phyloP scores from a whole-genome alignment of 805 yeast genomes.

The Candida chilensis region DNA sequence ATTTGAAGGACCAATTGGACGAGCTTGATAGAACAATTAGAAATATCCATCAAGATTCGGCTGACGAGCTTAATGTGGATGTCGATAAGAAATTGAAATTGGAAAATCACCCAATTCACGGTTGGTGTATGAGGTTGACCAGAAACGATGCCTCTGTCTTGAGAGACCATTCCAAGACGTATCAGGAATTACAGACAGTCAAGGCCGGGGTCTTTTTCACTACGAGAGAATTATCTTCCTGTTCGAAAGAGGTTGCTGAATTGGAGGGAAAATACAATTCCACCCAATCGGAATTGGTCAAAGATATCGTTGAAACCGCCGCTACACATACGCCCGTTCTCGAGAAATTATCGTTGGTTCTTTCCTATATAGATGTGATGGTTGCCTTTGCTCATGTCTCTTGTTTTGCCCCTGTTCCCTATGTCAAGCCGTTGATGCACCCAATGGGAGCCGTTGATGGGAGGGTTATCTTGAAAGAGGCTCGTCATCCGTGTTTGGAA shows the following conservation, averaged over 20 bases:
- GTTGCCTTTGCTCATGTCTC: slow-evolving; percentile 79
- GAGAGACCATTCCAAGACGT: slow-evolving; percentile 48
- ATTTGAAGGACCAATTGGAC: slow-evolving; percentile 50
- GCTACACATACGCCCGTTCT: slow-evolving; percentile 76
- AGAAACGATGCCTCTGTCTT: slow-evolving; percentile 80
- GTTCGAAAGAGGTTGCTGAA: slow-evolving; percentile 49
- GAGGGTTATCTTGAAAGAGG: slow-evolving; percentile 49
- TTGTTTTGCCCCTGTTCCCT: slow-evolving; percentile 71
- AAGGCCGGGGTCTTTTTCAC: slow-evolving; percentile 95
- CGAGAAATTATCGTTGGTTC: slow-evolving; percentile 49
- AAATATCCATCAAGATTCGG: slow-evolving; percentile 51
- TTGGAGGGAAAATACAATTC: slow-evolving; percentile 59
- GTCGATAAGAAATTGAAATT: slow-evolving; percentile 82
- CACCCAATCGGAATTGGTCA: slow-evolving; percentile 72
- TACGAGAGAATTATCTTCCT: slow-evolving; percentile 50
- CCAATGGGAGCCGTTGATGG: slow-evolving; percentile 37
- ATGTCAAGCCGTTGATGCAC: slow-evolving; percentile 64
- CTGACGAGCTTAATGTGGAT: slow-evolving; percentile 72
- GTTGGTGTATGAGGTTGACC: slow-evolving; percentile 92
- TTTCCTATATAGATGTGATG: slow-evolving; percentile 78
- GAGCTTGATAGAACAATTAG: slow-evolving; percentile 44
- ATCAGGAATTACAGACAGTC: slow-evolving; percentile 78
- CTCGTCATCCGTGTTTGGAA: slow-evolving; percentile 94
- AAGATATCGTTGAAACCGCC: slow-evolving; percentile 75
- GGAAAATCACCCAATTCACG: slow-evolving; percentile 81